Evolutionary conservation across 2,329 filamentous ascomycete species (phyloP).

Genomic region (Trichophyton rubrum): DNA sequence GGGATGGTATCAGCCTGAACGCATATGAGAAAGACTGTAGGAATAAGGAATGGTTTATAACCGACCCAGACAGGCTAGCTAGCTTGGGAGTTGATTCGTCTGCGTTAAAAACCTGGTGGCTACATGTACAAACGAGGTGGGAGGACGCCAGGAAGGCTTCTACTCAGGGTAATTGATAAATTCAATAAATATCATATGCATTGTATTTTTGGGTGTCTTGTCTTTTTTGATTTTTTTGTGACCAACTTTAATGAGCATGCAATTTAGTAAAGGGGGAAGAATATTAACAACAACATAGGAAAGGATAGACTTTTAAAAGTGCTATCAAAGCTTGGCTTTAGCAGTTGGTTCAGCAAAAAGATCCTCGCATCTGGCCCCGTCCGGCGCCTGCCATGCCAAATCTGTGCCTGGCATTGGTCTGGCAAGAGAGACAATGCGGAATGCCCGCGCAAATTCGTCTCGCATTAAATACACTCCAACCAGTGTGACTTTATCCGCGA

Average conservation of each 20-base stretch:
- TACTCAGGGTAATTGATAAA: background rate
- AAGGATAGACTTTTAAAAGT: background rate
- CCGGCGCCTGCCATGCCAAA: conserved; percentile 16
- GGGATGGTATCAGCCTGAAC: conserved; percentile 20
- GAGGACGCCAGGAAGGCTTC: background rate
- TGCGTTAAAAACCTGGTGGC: conserved; percentile 16
- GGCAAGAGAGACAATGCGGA: conserved; percentile 52
- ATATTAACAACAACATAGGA: background rate
- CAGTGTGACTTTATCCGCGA: conserved; percentile 74
- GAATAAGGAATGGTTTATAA: conserved; percentile 18
- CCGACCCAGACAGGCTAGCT: conserved; percentile 12
- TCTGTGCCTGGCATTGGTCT: conserved; percentile 24
- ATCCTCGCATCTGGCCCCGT: conserved; percentile 18
- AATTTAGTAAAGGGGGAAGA: background rate
- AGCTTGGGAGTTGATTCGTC: conserved; percentile 13
- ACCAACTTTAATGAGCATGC: too few species aligned
- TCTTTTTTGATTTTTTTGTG: background rate
- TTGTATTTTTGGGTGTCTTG: background rate
- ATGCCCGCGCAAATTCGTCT: conserved; percentile 72
- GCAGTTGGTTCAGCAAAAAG: conserved; percentile 14
- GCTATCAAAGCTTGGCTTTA: background rate
- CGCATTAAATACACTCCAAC: conserved; percentile 69
- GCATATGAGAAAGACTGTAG: conserved; percentile 18
- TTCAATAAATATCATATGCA: too few species aligned
- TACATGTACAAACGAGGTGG: background rate